These are phyloP conservation scores for Otatea glauca DNA, from an alignment of 176 grass and related monocot species.

Conservation along the genomic window DNA sequence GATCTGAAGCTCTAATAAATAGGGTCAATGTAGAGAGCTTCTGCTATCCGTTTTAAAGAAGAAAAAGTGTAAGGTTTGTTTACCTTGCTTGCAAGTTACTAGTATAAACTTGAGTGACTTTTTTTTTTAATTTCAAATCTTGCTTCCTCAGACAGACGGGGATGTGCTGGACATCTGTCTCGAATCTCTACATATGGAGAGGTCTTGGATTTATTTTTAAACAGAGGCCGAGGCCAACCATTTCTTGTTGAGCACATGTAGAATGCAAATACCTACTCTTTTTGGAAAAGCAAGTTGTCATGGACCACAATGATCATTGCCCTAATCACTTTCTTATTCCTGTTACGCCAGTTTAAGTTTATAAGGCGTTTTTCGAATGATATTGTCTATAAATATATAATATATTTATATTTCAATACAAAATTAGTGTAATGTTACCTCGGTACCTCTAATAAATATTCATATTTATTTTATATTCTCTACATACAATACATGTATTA, in stretches of 20 bases:
- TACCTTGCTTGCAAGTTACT: neutral
- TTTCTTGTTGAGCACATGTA: neutral
- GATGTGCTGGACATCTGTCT: conserved; percentile 36
- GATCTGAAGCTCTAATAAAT: too few species aligned
- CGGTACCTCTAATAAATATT: too few species aligned
- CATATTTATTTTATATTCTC: too few species aligned
- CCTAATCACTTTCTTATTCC: neutral
- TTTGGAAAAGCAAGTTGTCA: neutral
- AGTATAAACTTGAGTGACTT: neutral
- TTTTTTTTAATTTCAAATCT: neutral
- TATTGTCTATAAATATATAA: too few species aligned
- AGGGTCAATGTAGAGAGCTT: too few species aligned
- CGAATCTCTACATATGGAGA: conserved; percentile 19
- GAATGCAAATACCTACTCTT: neutral
- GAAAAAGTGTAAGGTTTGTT: neutral
- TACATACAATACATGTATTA: too few species aligned
- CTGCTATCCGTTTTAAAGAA: too few species aligned
- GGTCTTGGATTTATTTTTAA: neutral
- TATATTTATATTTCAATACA: too few species aligned
- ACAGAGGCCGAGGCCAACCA: neutral
- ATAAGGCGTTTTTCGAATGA: too few species aligned
- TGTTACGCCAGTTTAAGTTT: too few species aligned
- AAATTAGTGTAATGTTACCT: too few species aligned
- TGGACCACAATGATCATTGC: neutral
- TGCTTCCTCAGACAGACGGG: neutral